Conservation (phyloP, 208 protist genomes). For the Wallacemonas sp. region DNA sequence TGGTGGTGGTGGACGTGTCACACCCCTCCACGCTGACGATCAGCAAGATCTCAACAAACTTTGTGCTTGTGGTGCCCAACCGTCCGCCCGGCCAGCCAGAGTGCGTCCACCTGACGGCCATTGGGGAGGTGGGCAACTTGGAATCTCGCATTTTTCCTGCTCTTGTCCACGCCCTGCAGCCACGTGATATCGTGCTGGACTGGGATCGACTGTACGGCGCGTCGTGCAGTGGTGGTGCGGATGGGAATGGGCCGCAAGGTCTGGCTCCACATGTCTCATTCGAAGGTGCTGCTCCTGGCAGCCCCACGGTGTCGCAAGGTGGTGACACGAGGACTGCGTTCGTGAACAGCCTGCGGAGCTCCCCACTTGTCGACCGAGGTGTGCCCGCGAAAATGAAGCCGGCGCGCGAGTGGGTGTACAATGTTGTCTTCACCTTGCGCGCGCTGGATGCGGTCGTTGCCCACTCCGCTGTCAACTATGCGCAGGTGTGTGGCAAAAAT, state of each 20-base stretch:
- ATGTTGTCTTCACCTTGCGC: conserved; percentile 69
- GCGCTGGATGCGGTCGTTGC: conserved; percentile 58
- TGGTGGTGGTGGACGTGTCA: conserved; percentile 35
- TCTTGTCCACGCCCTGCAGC: conserved; percentile 37
- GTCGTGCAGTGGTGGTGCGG: background rate
- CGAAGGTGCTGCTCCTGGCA: too few relatives aligned
- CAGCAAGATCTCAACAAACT: conserved; percentile 43
- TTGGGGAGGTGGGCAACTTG: conserved; percentile 60
- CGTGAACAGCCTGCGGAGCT: too few relatives aligned
- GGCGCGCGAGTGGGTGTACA: conserved; percentile 33
- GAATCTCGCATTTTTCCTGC: conserved; percentile 37
- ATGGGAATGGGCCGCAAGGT: background rate
- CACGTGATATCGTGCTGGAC: background rate
- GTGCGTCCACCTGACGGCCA: conserved; percentile 46
- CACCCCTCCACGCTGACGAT: conserved; percentile 45
- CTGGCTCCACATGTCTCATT: background rate
- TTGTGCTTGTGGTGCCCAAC: conserved; percentile 48
- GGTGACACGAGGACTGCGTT: too few relatives aligned
- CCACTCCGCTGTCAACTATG: conserved; percentile 65
- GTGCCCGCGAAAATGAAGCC: background rate
- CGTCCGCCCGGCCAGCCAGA: conserved; percentile 25
- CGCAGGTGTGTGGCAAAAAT: conserved; percentile 56
- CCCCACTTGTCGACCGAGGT: too few relatives aligned
- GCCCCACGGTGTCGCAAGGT: too few relatives aligned
- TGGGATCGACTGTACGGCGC: background rate